Percentiles rank a stretch among this genome's conserved stretches.
Evolutionary conservation across 2,329 filamentous ascomycete genomes (phyloP).

Genomic region (Colletotrichum tropicicola): DNA sequence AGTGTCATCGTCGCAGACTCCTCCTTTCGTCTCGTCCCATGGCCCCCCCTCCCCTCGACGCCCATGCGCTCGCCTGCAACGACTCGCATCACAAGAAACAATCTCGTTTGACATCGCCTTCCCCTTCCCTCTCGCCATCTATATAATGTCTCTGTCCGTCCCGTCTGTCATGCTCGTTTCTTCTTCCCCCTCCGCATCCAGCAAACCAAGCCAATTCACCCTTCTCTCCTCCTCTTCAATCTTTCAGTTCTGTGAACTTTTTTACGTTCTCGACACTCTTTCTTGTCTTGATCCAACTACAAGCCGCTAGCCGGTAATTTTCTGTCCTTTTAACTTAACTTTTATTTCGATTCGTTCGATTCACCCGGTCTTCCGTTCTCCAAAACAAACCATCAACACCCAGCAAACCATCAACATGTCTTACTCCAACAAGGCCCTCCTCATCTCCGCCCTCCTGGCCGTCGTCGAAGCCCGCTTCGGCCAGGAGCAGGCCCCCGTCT

Average conservation of each 20-base stretch:
- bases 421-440: slow-evolving; percentile 48
- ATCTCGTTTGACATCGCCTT: neutral
- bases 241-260: slow-evolving; percentile 50
- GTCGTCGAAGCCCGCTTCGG: slow-evolving; percentile 66
- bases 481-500: slow-evolving; percentile 68
- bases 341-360: slow-evolving; percentile 20
- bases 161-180: slow-evolving; percentile 3
- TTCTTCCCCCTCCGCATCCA: slow-evolving; percentile 30
- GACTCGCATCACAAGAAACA: slow-evolving; percentile 4
- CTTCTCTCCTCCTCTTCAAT: slow-evolving; percentile 39
- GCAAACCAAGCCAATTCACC: slow-evolving; percentile 32
- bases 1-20: slow-evolving; percentile 20
- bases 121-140: neutral
- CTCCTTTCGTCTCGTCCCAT: slow-evolving; percentile 6
- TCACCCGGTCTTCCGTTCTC: neutral
- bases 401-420: slow-evolving; percentile 47
- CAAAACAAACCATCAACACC: neutral
- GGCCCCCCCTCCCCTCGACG: neutral
- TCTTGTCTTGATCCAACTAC: slow-evolving; percentile 28
- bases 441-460: slow-evolving; percentile 52
- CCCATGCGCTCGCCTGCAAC: neutral
- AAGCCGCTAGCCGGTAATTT: slow-evolving; percentile 33
- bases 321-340: slow-evolving; percentile 24
- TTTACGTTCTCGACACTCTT: slow-evolving; percentile 40
- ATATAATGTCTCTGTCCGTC: slow-evolving; percentile 11